Conservation (phyloP, 2,329 filamentous ascomycete species). For the Nemania abortiva region DNA sequence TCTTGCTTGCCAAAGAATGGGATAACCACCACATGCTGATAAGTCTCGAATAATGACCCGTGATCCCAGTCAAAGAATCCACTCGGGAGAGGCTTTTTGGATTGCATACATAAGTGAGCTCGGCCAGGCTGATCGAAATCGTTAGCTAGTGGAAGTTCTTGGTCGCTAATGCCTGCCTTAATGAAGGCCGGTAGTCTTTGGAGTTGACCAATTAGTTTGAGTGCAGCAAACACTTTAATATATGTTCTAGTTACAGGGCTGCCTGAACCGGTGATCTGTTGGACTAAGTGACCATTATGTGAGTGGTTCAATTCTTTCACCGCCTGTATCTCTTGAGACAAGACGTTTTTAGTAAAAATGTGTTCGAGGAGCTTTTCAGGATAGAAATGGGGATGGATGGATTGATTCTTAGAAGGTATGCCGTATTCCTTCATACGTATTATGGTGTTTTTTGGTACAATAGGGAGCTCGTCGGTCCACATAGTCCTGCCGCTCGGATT, state of each 20-base stretch:
- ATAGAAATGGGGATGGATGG: too few relatives aligned
- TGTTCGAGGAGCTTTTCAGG: background rate
- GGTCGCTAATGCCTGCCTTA: background rate
- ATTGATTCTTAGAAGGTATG: too few relatives aligned
- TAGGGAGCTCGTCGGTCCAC: too few relatives aligned
- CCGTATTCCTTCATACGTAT: too few relatives aligned
- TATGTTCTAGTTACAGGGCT: background rate
- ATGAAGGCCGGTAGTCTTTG: background rate
- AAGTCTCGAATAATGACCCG: background rate
- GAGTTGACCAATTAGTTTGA: background rate
- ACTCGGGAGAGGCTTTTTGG: background rate
- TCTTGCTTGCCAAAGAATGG: background rate
- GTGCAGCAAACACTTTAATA: constrained; percentile 8
- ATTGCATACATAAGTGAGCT: background rate
- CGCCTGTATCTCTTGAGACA: background rate
- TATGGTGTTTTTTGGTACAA: too few relatives aligned
- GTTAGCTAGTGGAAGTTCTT: background rate
- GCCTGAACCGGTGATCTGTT: background rate
- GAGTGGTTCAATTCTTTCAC: background rate
- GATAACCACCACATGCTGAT: background rate
- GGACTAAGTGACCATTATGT: background rate
- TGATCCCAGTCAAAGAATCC: background rate
- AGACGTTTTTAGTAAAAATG: background rate
- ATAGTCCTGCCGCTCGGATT: too few relatives aligned
- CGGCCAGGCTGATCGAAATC: background rate